Evolutionary conservation across 2,329 filamentous ascomycete genomes (phyloP).

Genomic region (Tympanopsis confertula): DNA sequence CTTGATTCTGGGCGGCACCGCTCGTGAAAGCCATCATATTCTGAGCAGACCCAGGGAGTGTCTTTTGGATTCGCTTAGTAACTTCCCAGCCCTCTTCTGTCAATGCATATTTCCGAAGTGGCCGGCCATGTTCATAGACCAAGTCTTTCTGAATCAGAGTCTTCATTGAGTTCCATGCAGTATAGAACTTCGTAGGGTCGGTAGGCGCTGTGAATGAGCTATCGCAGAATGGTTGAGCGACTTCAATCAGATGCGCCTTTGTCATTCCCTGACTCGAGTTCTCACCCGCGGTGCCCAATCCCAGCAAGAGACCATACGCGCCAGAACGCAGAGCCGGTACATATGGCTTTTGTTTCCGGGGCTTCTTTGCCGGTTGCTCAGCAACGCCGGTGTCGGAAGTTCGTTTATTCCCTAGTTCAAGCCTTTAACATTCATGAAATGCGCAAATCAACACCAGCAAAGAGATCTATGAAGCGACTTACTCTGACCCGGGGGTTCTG

Average conservation of each 20-base stretch:
- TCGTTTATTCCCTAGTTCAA: slow-evolving; percentile 16
- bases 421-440: slow-evolving; percentile 16
- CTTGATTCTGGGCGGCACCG: no score
- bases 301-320: slow-evolving; percentile 60
- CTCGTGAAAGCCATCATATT: not conserved
- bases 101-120: slow-evolving; percentile 54
- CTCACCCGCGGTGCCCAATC: slow-evolving; percentile 47
- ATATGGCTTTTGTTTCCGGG: slow-evolving; percentile 51
- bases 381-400: slow-evolving; percentile 15
- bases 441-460: slow-evolving; percentile 16
- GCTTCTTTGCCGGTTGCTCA: slow-evolving; percentile 34
- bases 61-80: slow-evolving; percentile 49
- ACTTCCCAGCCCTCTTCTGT: slow-evolving; percentile 73
- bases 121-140: slow-evolving; percentile 60
- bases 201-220: slow-evolving; percentile 58
- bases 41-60: slow-evolving; percentile 7
- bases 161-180: slow-evolving; percentile 76
- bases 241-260: slow-evolving; percentile 56
- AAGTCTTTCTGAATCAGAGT: slow-evolving; percentile 63
- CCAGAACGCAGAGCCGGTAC: slow-evolving; percentile 65
- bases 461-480: slow-evolving; percentile 17
- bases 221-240: slow-evolving; percentile 62
- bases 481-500: slow-evolving; percentile 37
- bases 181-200: slow-evolving; percentile 61
- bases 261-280: slow-evolving; percentile 44